Percentiles rank a stretch among this genome's conserved stretches.
phyloP scores from a whole-genome alignment of 1,139 yeast genomes.

The Debaryomycetaceae sp. region DNA sequence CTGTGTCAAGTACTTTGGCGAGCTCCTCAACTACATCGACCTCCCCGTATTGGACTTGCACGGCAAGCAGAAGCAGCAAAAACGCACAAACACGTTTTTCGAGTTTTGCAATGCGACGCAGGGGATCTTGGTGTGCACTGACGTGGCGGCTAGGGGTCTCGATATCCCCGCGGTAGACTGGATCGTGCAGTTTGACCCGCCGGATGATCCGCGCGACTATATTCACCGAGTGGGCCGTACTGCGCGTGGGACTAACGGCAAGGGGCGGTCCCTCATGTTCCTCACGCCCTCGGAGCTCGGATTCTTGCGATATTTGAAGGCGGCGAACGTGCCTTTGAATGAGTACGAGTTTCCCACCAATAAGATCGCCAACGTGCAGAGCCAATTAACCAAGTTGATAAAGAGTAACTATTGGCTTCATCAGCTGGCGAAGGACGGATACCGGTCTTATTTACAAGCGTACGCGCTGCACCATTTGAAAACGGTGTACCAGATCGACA shows the following conservation, averaged over 20 bases:
- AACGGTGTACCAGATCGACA: conserved; percentile 92
- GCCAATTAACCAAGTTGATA: conserved; percentile 83
- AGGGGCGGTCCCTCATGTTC: conserved; percentile 92
- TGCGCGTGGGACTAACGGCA: conserved; percentile 65
- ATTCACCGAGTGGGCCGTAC: conserved; percentile 21
- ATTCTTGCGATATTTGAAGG: conserved; percentile 84
- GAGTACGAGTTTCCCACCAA: conserved; percentile 92
- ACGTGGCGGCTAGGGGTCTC: conserved; percentile 21
- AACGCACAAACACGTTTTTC: conserved; percentile 93
- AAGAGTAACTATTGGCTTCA: conserved; percentile 89
- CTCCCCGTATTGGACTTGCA: conserved; percentile 92
- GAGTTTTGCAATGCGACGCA: conserved; percentile 96
- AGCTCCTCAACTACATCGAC: conserved; percentile 86
- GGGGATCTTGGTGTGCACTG: conserved; percentile 19
- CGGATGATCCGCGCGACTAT: conserved; percentile 84
- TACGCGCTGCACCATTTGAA: conserved; percentile 94
- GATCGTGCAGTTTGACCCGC: conserved; percentile 30
- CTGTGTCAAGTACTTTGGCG: conserved; percentile 93
- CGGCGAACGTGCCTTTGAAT: conserved; percentile 93
- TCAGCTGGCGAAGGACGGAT: conserved; percentile 95
- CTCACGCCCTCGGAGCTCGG: conserved; percentile 91
- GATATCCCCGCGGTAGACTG: conserved; percentile 21
- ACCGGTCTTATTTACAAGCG: conserved; percentile 91
- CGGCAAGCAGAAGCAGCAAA: conserved; percentile 97
- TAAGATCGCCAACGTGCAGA: conserved; percentile 92